Conservation (phyloP, 1,284 basidiomycete genomes). For the Ustilago tritici region DNA sequence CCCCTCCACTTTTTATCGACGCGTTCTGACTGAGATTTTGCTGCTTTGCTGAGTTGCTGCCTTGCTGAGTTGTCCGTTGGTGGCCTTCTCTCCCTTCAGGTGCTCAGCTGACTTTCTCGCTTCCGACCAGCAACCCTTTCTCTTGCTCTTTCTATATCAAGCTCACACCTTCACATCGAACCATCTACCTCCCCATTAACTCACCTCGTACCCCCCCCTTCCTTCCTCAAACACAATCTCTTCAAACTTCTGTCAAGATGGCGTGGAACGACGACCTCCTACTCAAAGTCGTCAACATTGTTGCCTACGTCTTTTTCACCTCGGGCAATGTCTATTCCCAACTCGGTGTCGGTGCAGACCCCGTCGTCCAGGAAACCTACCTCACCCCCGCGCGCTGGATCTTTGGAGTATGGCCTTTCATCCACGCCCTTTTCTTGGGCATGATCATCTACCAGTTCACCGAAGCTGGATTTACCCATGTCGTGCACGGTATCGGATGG, state of each 20-base stretch:
- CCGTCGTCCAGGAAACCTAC: constrained; percentile 77
- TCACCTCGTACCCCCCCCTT: neutral
- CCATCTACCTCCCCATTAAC: neutral
- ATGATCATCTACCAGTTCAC: constrained; percentile 66
- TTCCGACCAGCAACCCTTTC: neutral
- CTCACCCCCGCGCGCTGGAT: constrained; percentile 89
- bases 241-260: constrained; percentile 24
- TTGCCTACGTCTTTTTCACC: constrained; percentile 84
- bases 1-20: neutral
- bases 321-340: constrained; percentile 88
- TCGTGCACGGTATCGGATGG: constrained; percentile 89
- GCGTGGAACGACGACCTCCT: constrained; percentile 56
- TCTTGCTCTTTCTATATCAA: neutral
- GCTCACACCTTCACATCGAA: neutral
- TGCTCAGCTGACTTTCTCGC: neutral
- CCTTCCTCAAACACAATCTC: neutral
- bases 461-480: constrained; percentile 79
- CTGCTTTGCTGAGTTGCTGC: neutral
- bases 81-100: neutral
- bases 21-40: neutral
- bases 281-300: constrained; percentile 78
- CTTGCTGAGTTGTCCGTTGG: neutral
- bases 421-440: constrained; percentile 87
- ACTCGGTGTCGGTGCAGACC: constrained; percentile 70
- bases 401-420: constrained; percentile 81